Evolutionary conservation across 2,329 filamentous ascomycete genomes (phyloP).

Genomic region (Pleomassaria siparia): DNA sequence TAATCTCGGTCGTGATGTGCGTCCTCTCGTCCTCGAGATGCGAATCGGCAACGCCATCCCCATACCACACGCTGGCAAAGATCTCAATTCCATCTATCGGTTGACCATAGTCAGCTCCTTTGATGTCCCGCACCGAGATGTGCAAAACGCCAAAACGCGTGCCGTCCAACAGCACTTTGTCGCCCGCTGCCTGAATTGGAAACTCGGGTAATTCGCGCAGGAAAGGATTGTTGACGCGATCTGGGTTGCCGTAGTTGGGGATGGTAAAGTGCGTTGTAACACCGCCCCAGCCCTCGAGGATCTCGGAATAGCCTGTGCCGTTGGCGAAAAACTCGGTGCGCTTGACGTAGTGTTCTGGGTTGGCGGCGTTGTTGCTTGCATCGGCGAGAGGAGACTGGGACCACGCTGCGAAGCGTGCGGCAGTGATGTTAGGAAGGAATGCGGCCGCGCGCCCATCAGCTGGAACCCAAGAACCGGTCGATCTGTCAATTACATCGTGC

Average conservation of each 20-base stretch:
- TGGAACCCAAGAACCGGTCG: slow-evolving; percentile 4
- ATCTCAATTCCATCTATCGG: slow-evolving; percentile 3
- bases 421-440: slow-evolving; percentile 9
- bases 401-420: slow-evolving; percentile 3
- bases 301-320: slow-evolving; percentile 1
- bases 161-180: slow-evolving; percentile 9
- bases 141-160: slow-evolving; percentile 8
- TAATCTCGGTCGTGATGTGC: slow-evolving; percentile 9
- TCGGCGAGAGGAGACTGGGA: slow-evolving; percentile 5
- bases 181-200: slow-evolving; percentile 2
- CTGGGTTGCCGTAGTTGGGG: slow-evolving; percentile 3
- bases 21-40: slow-evolving; percentile 8
- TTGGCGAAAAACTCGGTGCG: neutral
- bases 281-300: slow-evolving; percentile 11
- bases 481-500: slow-evolving; percentile 1
- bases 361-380: slow-evolving; percentile 5
- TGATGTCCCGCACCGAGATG: slow-evolving; percentile 5
- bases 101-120: slow-evolving; percentile 5
- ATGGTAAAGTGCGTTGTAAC: slow-evolving; percentile 8
- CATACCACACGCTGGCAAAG: slow-evolving; percentile 7
- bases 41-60: slow-evolving; percentile 8
- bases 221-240: slow-evolving; percentile 4
- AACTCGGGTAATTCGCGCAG: slow-evolving; percentile 1
- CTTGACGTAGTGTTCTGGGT: slow-evolving; percentile 11
- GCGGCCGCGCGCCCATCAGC: slow-evolving; percentile 2